A percentile compares a stretch with the other conserved stretches of the same genome.
These are phyloP conservation scores for Aurantiochytrium sp. DNA, from an alignment of 108 stramenopile genomes.

Conservation along the genomic window DNA sequence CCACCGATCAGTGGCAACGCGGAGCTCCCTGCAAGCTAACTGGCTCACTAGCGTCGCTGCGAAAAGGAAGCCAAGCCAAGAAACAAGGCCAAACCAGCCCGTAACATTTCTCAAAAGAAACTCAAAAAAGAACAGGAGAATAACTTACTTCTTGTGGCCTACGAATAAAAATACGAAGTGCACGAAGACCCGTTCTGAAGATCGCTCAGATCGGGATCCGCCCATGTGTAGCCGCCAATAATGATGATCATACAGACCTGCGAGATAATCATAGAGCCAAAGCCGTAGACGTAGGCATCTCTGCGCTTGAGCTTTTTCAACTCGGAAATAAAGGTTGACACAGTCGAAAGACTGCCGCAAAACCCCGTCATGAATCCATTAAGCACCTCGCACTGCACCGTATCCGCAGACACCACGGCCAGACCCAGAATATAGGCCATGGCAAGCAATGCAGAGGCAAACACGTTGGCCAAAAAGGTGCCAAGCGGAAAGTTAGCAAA, in stretches of 20 bases:
- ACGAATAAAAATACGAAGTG: background rate
- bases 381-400: background rate
- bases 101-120: too few species aligned
- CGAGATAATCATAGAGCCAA: background rate
- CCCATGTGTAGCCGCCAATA: constrained; percentile 1
- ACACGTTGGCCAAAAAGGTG: background rate
- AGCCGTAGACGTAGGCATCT: background rate
- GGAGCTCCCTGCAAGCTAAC: too few species aligned
- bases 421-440: background rate
- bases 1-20: too few species aligned
- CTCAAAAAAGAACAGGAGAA: too few species aligned
- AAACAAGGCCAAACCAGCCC: too few species aligned
- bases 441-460: background rate
- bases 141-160: too few species aligned
- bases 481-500: background rate
- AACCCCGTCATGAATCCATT: background rate
- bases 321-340: background rate
- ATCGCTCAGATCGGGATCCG: background rate
- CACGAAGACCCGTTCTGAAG: background rate
- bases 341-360: background rate
- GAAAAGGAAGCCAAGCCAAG: too few species aligned
- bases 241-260: background rate
- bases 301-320: background rate
- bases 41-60: too few species aligned
- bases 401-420: background rate